phyloP scores from a whole-genome alignment of 805 yeast species.

The Ogataea pignaliae region DNA sequence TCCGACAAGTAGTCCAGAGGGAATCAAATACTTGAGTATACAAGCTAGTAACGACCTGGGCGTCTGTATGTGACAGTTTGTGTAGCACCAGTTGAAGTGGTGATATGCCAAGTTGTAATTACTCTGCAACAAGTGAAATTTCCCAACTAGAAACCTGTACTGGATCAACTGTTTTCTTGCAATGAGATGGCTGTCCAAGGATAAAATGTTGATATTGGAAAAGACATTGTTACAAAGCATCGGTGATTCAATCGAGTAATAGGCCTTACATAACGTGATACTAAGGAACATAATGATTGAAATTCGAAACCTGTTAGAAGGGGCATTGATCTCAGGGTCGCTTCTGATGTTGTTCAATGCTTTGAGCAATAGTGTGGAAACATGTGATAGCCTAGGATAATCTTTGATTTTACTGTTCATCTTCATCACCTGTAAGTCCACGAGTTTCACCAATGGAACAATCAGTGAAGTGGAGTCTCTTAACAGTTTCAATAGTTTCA shows the following conservation, averaged over 20 bases:
- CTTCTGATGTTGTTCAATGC: conserved; percentile 49
- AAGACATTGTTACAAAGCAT: conserved; percentile 57
- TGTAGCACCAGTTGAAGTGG: conserved; percentile 49
- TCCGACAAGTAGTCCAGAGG: conserved; percentile 50
- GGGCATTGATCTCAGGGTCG: conserved; percentile 33
- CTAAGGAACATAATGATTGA: conserved; percentile 46
- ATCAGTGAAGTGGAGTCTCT: conserved; percentile 33
- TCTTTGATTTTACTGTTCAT: conserved; percentile 27
- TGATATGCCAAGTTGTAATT: conserved; percentile 41
- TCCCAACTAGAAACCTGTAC: conserved; percentile 50
- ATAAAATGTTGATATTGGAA: conserved; percentile 52
- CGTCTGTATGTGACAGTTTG: conserved; percentile 27
- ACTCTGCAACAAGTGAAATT: conserved; percentile 49
- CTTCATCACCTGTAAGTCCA: conserved; percentile 38
- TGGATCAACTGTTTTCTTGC: conserved; percentile 42
- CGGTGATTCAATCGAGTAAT: conserved; percentile 50
- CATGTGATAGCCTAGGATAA: conserved; percentile 40
- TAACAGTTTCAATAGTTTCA: conserved; percentile 35
- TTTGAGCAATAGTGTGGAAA: conserved; percentile 45
- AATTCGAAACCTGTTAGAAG: conserved; percentile 35
- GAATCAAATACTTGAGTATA: conserved; percentile 45
- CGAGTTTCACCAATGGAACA: conserved; percentile 41
- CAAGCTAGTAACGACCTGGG: conserved; percentile 29
- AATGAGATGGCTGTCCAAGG: conserved; percentile 38
- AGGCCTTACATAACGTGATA: conserved; percentile 44